Evolutionary conservation across 495 filamentous ascomycete species (phyloP).

Genomic region (Penicillium cataractarum): DNA sequence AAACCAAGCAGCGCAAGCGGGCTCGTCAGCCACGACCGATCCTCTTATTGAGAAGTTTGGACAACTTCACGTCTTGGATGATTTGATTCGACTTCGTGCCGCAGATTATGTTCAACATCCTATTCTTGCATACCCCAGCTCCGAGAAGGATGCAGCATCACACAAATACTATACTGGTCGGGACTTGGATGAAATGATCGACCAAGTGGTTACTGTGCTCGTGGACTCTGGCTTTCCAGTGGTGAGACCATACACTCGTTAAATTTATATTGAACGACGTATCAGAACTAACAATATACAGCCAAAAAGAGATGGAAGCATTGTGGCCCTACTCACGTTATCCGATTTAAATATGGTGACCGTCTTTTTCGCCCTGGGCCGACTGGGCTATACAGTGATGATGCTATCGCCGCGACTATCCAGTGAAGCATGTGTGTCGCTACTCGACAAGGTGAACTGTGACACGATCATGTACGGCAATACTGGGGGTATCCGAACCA

Average conservation of each 20-base stretch:
- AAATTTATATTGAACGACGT: not conserved
- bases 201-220: slow-evolving; percentile 46
- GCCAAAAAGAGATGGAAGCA: slow-evolving; percentile 33
- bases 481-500: slow-evolving; percentile 43
- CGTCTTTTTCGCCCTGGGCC: slow-evolving; percentile 59
- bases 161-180: slow-evolving; percentile 57
- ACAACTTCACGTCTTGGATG: slow-evolving; percentile 46
- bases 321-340: slow-evolving; percentile 57
- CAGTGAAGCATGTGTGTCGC: slow-evolving; percentile 51
- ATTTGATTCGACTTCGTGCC: slow-evolving; percentile 53
- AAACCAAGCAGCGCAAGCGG: slow-evolving; percentile 11
- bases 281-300: slow-evolving; percentile 1
- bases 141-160: slow-evolving; percentile 36
- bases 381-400: slow-evolving; percentile 60
- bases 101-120: slow-evolving; percentile 53
- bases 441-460: slow-evolving; percentile 52
- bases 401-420: slow-evolving; percentile 62
- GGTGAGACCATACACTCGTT: slow-evolving; percentile 23
- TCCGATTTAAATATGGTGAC: slow-evolving; percentile 61
- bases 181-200: slow-evolving; percentile 57
- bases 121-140: slow-evolving; percentile 55
- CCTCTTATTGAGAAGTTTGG: slow-evolving; percentile 38
- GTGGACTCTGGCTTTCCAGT: slow-evolving; percentile 43
- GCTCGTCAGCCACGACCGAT: slow-evolving; percentile 19
- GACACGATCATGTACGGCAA: slow-evolving; percentile 48